Conservation (phyloP, 352 stramenopile genomes). For the Phytophthora kernoviae region DNA sequence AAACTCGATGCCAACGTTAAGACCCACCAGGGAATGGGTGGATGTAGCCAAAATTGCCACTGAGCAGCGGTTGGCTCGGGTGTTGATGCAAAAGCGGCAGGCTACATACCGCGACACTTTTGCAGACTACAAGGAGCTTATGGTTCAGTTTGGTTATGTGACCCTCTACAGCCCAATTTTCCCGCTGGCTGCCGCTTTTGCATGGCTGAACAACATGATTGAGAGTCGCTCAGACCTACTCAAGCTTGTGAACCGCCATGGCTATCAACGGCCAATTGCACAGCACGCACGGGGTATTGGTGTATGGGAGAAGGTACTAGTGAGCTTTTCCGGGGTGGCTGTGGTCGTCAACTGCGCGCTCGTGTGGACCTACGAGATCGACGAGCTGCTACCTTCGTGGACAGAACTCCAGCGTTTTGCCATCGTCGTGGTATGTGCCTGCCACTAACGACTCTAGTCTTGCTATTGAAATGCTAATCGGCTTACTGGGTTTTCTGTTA, state of each 20-base stretch:
- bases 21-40: slow-evolving; percentile 14
- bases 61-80: slow-evolving; percentile 48
- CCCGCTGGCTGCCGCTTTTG: slow-evolving; percentile 90
- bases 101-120: slow-evolving; percentile 71
- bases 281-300: slow-evolving; percentile 92
- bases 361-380: slow-evolving; percentile 82
- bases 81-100: slow-evolving; percentile 68
- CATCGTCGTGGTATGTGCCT: slow-evolving; percentile 54
- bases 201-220: slow-evolving; percentile 91
- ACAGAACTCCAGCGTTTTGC: slow-evolving; percentile 67
- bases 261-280: slow-evolving; percentile 85
- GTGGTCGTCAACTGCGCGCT: slow-evolving; percentile 94
- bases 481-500: slow-evolving; percentile 14
- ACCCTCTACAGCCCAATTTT: slow-evolving; percentile 92
- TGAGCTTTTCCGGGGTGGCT: slow-evolving; percentile 91
- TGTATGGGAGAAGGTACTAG: slow-evolving; percentile 93
- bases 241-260: slow-evolving; percentile 90
- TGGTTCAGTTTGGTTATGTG: slow-evolving; percentile 94
- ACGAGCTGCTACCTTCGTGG: slow-evolving; percentile 54
- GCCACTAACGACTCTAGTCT: not conserved
- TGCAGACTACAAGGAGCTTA: slow-evolving; percentile 78
- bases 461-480: not conserved
- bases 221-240: slow-evolving; percentile 92
- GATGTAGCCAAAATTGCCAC: slow-evolving; percentile 31
- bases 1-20: slow-evolving; percentile 15